Percentiles rank a stretch among this genome's conserved stretches.
These are phyloP conservation scores for Metschnikowia cerradonensis DNA, from an alignment of 805 yeast species.

Conservation along the genomic window DNA sequence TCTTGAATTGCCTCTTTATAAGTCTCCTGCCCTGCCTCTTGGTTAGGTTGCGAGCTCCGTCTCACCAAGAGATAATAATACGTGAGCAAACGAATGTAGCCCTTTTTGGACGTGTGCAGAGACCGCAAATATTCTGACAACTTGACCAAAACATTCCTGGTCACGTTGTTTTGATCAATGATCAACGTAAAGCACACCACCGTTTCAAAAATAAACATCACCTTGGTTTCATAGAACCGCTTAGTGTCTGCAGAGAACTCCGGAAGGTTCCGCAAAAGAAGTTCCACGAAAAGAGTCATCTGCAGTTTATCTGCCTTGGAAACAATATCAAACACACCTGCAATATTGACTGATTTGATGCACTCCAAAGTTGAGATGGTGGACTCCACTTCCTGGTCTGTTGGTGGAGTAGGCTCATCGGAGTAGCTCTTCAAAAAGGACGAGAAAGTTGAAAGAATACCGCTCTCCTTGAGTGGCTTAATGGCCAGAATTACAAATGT, in stretches of 20 bases:
- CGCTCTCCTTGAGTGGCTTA: slow-evolving; percentile 64
- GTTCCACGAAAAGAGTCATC: slow-evolving; percentile 33
- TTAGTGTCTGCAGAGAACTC: slow-evolving; percentile 25
- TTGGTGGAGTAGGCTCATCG: slow-evolving; percentile 87
- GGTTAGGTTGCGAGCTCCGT: slow-evolving; percentile 17
- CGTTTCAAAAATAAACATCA: slow-evolving; percentile 47
- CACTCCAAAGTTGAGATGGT: slow-evolving; percentile 83
- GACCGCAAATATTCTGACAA: slow-evolving; percentile 12
- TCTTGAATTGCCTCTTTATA: slow-evolving; percentile 11
- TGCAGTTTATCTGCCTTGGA: slow-evolving; percentile 34
- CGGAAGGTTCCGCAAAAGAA: slow-evolving; percentile 29
- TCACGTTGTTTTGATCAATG: slow-evolving; percentile 23
- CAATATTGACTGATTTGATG: slow-evolving; percentile 62
- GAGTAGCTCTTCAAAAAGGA: slow-evolving; percentile 84
- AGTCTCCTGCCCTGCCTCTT: slow-evolving; percentile 11
- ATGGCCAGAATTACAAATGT: slow-evolving; percentile 59
- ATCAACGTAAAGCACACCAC: slow-evolving; percentile 34
- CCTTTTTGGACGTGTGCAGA: slow-evolving; percentile 26
- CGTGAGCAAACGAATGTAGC: slow-evolving; percentile 43
- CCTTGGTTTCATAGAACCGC: slow-evolving; percentile 44
- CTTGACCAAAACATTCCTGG: slow-evolving; percentile 15
- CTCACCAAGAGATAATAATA: slow-evolving; percentile 50
- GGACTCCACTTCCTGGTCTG: slow-evolving; percentile 86
- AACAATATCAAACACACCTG: slow-evolving; percentile 51
- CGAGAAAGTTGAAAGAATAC: slow-evolving; percentile 86